Evolutionary conservation across 345 rosid species (phyloP).

Genomic region (Physaria fendleri): DNA sequence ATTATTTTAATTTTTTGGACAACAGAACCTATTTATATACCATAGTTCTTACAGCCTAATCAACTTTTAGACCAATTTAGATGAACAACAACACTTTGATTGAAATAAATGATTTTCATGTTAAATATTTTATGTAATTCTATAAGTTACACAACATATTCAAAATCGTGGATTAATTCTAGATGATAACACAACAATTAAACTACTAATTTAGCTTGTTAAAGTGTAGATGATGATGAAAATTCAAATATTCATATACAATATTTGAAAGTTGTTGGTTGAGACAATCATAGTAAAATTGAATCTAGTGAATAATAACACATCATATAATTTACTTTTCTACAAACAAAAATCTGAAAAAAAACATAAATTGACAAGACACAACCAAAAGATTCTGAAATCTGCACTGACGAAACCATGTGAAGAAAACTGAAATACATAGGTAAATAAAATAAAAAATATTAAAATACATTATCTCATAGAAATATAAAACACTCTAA

Average conservation of each 20-base stretch:
- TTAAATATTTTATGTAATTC: neutral
- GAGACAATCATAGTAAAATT: neutral
- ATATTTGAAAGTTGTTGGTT: neutral
- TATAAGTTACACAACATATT: neutral
- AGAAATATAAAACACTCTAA: conserved; percentile 90
- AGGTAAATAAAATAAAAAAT: too few species aligned
- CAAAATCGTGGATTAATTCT: neutral
- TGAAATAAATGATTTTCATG: neutral
- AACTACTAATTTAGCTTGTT: neutral
- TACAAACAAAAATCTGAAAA: too few species aligned
- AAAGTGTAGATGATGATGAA: neutral
- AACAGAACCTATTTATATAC: neutral
- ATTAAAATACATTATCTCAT: conserved; percentile 14
- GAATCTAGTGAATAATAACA: conserved; percentile 1
- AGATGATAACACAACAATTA: neutral
- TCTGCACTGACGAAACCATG: neutral
- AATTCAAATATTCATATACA: neutral
- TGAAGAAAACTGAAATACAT: neutral
- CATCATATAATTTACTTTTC: neutral
- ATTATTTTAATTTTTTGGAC: too few species aligned
- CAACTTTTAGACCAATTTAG: neutral
- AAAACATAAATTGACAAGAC: neutral
- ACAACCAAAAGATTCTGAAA: conserved; percentile 4
- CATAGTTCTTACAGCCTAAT: neutral
- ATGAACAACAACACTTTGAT: neutral